Conservation (phyloP, 2,329 filamentous ascomycete genomes). For the Tolypocladium guangdongense region DNA sequence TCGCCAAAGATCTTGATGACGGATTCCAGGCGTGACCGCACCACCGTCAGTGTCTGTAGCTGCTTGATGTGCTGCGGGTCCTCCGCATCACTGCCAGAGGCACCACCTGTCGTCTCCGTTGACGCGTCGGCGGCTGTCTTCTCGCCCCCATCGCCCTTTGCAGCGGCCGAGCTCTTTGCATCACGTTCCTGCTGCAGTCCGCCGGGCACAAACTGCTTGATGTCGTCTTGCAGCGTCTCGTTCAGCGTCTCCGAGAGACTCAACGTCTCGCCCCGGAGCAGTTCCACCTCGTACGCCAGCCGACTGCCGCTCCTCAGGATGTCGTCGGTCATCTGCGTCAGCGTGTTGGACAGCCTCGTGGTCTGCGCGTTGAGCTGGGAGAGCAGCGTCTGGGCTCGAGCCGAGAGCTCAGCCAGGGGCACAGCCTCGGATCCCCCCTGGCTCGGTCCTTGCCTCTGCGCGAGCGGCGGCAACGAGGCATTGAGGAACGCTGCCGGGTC, state of each 20-base stretch:
- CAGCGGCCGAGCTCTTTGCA: conserved; percentile 8
- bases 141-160: conserved; percentile 7
- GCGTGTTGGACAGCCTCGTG: conserved; percentile 64
- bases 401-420: conserved; percentile 64
- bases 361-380: conserved; percentile 85
- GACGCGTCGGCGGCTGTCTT: conserved; percentile 12
- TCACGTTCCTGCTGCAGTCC: conserved; percentile 25
- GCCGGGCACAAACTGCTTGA: conserved; percentile 58
- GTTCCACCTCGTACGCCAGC: conserved; percentile 87
- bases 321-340: conserved; percentile 89
- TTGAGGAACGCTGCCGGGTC: conserved; percentile 83
- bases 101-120: conserved; percentile 3
- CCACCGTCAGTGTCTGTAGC: conserved; percentile 70
- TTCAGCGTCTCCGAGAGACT: conserved; percentile 69
- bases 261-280: conserved; percentile 78
- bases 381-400: conserved; percentile 72
- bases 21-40: conserved; percentile 73
- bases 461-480: conserved; percentile 58
- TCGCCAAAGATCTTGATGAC: conserved; percentile 89
- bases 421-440: conserved; percentile 26
- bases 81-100: conserved; percentile 10
- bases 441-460: conserved; percentile 24
- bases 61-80: conserved; percentile 64
- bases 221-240: conserved; percentile 60
- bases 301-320: conserved; percentile 82